Evolutionary conservation across 371 early-diverging fungal genomes (phyloP), one percentile per base, ranked within the genome.

Genomic region (Lichtheimia ornata): DNA sequence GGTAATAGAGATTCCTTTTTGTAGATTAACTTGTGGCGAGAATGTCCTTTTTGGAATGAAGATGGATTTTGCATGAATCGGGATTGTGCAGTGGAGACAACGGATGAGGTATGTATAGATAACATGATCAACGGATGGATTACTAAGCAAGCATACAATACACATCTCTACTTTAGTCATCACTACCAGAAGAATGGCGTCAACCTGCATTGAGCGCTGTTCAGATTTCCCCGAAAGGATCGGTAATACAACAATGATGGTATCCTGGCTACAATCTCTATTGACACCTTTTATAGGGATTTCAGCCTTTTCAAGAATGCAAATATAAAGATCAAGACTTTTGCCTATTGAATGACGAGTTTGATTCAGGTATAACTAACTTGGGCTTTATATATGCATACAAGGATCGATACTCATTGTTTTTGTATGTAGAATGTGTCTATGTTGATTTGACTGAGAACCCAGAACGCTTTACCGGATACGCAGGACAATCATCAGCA

Each of bases 381-480:
- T 27, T 2, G 22, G 22, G 9, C 35, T 9, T 35, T 35, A 35
- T 35, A 35, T 30, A 5, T 9, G 1, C 35, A 35, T 28, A 1
- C 28, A 35, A 9, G 5, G 1, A 0, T 2, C 35, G 11, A 35
- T 11, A 20, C 55, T 24, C 14, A 24, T 49, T 2, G 49, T 6
- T 22, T 1, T 52, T 56, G 35, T 53, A 41, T 49, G 3, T 51
- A 82, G 95, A 93, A 17, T 91, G 93, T 30, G 85, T 88, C 30
- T 97, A 91, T 77, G 89, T 97, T 7, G 91, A 99, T 66, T 80
- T 99, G 22, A 66, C 87, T 0, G 86, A 88, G 25, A 98, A 98
- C 64, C 97, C 97, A 11, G 99, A 99, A 71, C 86, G 97, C 15
- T 99, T 93, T 71, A 98, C 99, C 0, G 99, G 97, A 3, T 98